Base-by-base conservation (phyloP, 371 early-diverging fungal genomes). In the Syncephalastrum monosporum region DNA sequence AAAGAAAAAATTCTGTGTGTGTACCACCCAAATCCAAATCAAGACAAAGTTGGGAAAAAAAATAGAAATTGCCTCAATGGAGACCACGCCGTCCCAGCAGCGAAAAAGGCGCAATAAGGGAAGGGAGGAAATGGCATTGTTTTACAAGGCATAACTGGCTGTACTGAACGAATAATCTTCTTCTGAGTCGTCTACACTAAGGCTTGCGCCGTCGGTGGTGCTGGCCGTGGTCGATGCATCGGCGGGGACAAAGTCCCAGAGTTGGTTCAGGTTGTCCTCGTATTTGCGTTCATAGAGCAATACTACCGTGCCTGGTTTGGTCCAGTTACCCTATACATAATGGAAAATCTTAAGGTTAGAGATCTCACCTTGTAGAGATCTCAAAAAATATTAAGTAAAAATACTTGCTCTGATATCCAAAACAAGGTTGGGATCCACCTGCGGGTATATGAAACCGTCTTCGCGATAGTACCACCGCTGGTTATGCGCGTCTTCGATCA, bases 391-490 rank as follows among this genome's bases (percentile, higher is more conserved):
- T 2, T 10, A 2, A 12, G 12, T 8, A 10, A 5, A 5, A 33
- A 12, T 8, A 59, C 69, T 62, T 71, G 73, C 79, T 47, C 75
- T 62, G 27, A 76, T 79, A 60, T 76, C 77, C 23, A 76, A 52
- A 1, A 74, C 74, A 17, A 79, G 60, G 45, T 76, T 75, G 1
- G 77, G 77, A 19, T 73, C 68, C 16, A 64, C 63, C 54, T 70
- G 74, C 21, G 75, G 80, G 52, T 79, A 76, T 27, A 79, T 70
- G 54, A 74, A 70, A 8, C 77, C 77, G 57, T 78, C 79, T 49
- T 79, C 76, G 3, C 77, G 72, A 47, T 76, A 79, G 46, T 65
- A 72, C 80, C 80, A 79, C 45, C 71, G 50, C 48, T 79, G 80
- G 47, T 79, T 76, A 2, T 79, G 69, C 5, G 75, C 73, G 33